These are phyloP conservation scores for Emericellopsis cladophorae DNA, from an alignment of 2,329 filamentous ascomycete genomes.

Conservation along the genomic window DNA sequence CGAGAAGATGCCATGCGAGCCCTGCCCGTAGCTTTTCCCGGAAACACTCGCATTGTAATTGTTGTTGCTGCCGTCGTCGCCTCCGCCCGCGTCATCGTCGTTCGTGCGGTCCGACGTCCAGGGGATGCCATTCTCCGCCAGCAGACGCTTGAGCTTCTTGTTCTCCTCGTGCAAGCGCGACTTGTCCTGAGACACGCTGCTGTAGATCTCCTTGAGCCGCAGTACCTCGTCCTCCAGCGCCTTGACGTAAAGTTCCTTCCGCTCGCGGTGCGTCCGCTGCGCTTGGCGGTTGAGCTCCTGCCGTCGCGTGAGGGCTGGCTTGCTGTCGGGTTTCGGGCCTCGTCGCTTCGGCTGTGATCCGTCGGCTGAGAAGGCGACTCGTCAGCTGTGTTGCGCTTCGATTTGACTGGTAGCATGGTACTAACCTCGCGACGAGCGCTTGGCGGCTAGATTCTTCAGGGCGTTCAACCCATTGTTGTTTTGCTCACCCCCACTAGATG, in stretches of 20 bases:
- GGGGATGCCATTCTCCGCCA: constrained; percentile 39
- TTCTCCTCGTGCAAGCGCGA: constrained; percentile 70
- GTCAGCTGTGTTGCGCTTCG: neutral
- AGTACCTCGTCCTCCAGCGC: constrained; percentile 84
- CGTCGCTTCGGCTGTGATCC: constrained; percentile 78
- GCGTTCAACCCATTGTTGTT: neutral
- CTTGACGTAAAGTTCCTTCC: constrained; percentile 94
- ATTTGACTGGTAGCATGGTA: neutral
- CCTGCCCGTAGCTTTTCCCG: constrained; percentile 1
- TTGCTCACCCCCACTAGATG: neutral
- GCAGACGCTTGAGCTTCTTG: constrained; percentile 48
- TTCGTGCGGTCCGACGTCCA: constrained; percentile 6
- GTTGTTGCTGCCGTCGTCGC: constrained; percentile 6
- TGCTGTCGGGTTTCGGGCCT: constrained; percentile 93
- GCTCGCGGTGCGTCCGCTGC: constrained; percentile 89
- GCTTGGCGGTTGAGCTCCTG: constrained; percentile 94
- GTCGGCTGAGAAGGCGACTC: constrained; percentile 39
- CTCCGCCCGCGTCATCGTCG: neutral
- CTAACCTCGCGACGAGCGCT: neutral
- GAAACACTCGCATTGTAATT: neutral
- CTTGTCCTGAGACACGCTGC: constrained; percentile 61
- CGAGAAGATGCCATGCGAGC: constrained; percentile 23
- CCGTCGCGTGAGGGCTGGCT: constrained; percentile 79
- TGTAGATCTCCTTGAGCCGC: constrained; percentile 75
- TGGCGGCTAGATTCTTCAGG: constrained; percentile 1